Percentiles rank a stretch among this genome's conserved stretches.
These are phyloP conservation scores for Bruguiera gymnorhiza DNA, from an alignment of 345 rosid species.

Conservation along the genomic window DNA sequence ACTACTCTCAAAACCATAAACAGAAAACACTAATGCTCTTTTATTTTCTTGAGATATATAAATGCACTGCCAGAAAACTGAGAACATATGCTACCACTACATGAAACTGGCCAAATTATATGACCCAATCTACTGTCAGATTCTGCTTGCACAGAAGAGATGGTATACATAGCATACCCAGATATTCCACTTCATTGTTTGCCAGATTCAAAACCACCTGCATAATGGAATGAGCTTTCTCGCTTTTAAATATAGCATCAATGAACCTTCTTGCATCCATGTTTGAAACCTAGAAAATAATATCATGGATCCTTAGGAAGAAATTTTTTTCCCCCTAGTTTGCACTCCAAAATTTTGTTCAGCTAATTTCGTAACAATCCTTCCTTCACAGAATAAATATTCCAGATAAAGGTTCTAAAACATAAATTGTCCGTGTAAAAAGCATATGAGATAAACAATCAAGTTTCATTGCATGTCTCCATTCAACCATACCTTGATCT, in stretches of 20 bases:
- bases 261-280: slow-evolving; percentile 94
- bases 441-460: background rate
- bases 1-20: background rate
- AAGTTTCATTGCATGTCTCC: background rate
- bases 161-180: slow-evolving; percentile 37
- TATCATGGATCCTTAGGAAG: slow-evolving; percentile 4
- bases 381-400: background rate
- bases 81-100: background rate
- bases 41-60: background rate
- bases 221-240: slow-evolving; percentile 60
- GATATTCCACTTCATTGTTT: slow-evolving; percentile 69
- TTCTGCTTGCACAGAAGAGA: no score
- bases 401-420: background rate
- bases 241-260: slow-evolving; percentile 62
- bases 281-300: slow-evolving; percentile 55
- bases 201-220: slow-evolving; percentile 91
- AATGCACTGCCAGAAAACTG: background rate
- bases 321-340: background rate
- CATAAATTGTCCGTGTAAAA: background rate
- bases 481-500: slow-evolving; percentile 48
- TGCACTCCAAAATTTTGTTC: no score
- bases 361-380: background rate
- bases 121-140: background rate
- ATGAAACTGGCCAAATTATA: background rate
- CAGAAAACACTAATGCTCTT: background rate